These are phyloP conservation scores for Bisporella sp. DNA, from an alignment of 2,329 filamentous ascomycete species.

Conservation along the genomic window DNA sequence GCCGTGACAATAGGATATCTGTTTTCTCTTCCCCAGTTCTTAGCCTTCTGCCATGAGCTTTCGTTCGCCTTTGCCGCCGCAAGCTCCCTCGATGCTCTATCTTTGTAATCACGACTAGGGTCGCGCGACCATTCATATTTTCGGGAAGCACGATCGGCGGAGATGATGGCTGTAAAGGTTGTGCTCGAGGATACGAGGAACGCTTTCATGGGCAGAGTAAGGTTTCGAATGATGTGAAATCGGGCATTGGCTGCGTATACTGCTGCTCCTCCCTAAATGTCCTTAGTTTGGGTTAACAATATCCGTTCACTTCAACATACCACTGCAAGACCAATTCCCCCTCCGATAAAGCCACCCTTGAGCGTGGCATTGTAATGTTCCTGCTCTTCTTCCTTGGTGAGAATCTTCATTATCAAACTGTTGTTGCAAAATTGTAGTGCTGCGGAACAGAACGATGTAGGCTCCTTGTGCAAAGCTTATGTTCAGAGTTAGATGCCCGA, in stretches of 20 bases:
- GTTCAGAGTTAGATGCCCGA: no score
- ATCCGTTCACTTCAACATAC: slow-evolving; percentile 45
- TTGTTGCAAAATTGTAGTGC: no score
- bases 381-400: slow-evolving; percentile 87
- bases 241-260: slow-evolving; percentile 59
- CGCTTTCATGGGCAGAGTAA: slow-evolving; percentile 83
- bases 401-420: slow-evolving; percentile 68
- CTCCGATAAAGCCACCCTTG: slow-evolving; percentile 71
- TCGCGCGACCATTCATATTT: slow-evolving; percentile 54
- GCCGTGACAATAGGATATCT: slow-evolving; percentile 63
- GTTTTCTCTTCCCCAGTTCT: slow-evolving; percentile 65
- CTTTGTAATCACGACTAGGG: slow-evolving; percentile 28
- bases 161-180: slow-evolving; percentile 83
- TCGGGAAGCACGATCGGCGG: slow-evolving; percentile 70
- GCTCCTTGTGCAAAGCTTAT: no score
- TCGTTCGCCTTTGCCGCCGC: slow-evolving; percentile 30
- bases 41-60: slow-evolving; percentile 49
- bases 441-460: no score
- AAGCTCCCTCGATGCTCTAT: slow-evolving; percentile 16
- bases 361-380: slow-evolving; percentile 79
- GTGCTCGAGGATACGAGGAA: slow-evolving; percentile 80
- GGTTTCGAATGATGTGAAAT: slow-evolving; percentile 69
- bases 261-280: slow-evolving; percentile 37
- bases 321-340: slow-evolving; percentile 56
- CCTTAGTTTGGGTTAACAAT: slow-evolving; percentile 1